Percentiles rank a stretch among this genome's conserved stretches.
Conservation (phyloP, 2,329 filamentous ascomycete species). For the Trichoderma sp. region DNA sequence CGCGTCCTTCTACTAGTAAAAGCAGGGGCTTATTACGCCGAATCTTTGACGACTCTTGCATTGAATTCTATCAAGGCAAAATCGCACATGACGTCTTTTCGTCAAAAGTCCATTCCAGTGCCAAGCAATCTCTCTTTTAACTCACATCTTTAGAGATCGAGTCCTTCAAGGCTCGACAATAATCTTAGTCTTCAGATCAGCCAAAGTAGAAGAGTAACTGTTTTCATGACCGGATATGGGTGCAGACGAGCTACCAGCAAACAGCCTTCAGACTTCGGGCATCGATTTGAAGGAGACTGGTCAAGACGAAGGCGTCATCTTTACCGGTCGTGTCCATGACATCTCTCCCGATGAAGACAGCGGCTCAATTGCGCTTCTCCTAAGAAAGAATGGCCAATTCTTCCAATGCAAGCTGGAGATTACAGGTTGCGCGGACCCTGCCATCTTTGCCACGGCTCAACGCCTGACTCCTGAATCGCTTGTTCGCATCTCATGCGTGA, state of each 20-base stretch:
- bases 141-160: neutral
- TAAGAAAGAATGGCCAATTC: constrained; percentile 2
- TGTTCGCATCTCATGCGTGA: neutral
- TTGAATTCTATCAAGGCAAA: neutral
- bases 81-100: neutral
- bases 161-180: neutral
- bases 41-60: neutral
- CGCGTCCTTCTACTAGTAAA: neutral
- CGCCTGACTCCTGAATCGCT: constrained; percentile 2
- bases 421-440: neutral
- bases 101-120: neutral
- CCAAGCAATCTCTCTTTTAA: neutral
- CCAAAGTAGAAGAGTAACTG: neutral
- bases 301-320: neutral
- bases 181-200: neutral
- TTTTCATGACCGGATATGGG: neutral
- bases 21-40: neutral
- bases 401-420: neutral
- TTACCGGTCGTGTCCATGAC: neutral
- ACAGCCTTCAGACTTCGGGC: neutral
- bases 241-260: neutral
- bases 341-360: neutral
- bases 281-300: neutral
- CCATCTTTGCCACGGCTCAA: neutral
- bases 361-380: neutral